These are phyloP conservation scores for Ceratocystis ficicola DNA, from an alignment of 2,329 filamentous ascomycete genomes.

Conservation along the genomic window DNA sequence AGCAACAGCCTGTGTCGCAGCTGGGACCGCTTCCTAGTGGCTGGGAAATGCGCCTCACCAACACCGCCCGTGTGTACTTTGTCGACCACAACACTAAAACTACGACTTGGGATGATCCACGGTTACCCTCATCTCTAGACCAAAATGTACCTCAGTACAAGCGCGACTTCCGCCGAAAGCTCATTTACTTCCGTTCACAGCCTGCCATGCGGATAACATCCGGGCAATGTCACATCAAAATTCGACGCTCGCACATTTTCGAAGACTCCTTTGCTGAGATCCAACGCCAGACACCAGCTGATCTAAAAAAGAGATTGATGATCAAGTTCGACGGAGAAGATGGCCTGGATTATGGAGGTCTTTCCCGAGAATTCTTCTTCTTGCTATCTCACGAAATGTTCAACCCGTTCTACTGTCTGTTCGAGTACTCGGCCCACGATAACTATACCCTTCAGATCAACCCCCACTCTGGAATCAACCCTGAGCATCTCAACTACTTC, in stretches of 20 bases:
- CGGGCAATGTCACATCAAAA: slow-evolving; percentile 96
- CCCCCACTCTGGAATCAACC: slow-evolving; percentile 97
- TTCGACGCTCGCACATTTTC: slow-evolving; percentile 91
- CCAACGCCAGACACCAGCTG: slow-evolving; percentile 86
- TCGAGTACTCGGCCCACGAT: slow-evolving; percentile 98
- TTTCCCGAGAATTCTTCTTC: slow-evolving; percentile 99
- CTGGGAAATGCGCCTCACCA: slow-evolving; percentile 99
- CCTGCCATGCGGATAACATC: slow-evolving; percentile 89
- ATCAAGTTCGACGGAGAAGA: slow-evolving; percentile 99
- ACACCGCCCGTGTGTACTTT: slow-evolving; percentile 95
- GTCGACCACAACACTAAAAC: slow-evolving; percentile 99
- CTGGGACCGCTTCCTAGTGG: slow-evolving; percentile 88
- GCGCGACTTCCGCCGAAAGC: slow-evolving; percentile 92
- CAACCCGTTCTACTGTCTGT: slow-evolving; percentile 98
- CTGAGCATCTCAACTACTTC: slow-evolving; percentile 98
- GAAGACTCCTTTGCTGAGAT: slow-evolving; percentile 98
- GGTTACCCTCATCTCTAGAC: slow-evolving; percentile 86
- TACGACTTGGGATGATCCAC: slow-evolving; percentile 96
- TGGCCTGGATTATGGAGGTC: slow-evolving; percentile 90
- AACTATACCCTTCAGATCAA: slow-evolving; percentile 99
- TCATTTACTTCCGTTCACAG: slow-evolving; percentile 98
- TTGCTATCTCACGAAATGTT: slow-evolving; percentile 99
- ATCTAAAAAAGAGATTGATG: slow-evolving; percentile 97
- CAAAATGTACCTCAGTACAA: slow-evolving; percentile 99
- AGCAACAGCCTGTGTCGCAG: slow-evolving; percentile 95